These are phyloP conservation scores for Xylariaceae sp. DNA, from an alignment of 2,329 filamentous ascomycete species.

Conservation along the genomic window DNA sequence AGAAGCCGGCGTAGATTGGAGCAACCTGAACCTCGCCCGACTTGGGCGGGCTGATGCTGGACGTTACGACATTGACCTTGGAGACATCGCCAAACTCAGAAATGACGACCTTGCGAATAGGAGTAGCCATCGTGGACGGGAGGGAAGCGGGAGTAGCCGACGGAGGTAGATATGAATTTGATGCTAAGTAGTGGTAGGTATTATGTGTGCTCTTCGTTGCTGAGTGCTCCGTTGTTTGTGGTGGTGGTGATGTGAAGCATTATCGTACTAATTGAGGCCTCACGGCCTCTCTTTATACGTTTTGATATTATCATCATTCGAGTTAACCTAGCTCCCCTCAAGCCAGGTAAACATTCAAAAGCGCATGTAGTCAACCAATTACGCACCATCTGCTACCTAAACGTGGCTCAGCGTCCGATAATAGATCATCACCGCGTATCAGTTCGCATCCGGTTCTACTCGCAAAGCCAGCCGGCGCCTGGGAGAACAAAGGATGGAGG, in stretches of 20 bases:
- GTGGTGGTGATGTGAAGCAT: not conserved
- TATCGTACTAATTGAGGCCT: not conserved
- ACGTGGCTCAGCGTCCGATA: too few species aligned
- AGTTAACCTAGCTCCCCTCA: too few species aligned
- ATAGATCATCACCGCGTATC: too few species aligned
- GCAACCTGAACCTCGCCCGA: slow-evolving; percentile 22
- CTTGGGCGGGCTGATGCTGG: slow-evolving; percentile 15
- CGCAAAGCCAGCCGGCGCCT: too few species aligned
- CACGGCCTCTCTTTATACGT: slow-evolving; percentile 5
- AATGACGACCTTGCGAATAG: slow-evolving; percentile 25
- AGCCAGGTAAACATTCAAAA: too few species aligned
- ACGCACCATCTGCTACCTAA: too few species aligned
- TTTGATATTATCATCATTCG: not conserved
- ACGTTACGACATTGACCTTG: slow-evolving; percentile 16
- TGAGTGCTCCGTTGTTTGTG: not conserved
- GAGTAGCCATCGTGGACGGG: slow-evolving; percentile 14
- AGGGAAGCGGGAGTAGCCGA: not conserved
- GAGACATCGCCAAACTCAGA: slow-evolving; percentile 25
- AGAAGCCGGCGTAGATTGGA: slow-evolving; percentile 44
- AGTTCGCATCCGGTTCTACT: too few species aligned
- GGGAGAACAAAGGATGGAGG: too few species aligned
- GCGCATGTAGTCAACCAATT: too few species aligned
- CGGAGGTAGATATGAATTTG: not conserved
- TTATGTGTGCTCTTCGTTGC: not conserved
- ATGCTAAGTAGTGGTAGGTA: not conserved